Base-by-base conservation (phyloP, 192 early-diverging fungal species). In the Allomyces arbusculus region DNA sequence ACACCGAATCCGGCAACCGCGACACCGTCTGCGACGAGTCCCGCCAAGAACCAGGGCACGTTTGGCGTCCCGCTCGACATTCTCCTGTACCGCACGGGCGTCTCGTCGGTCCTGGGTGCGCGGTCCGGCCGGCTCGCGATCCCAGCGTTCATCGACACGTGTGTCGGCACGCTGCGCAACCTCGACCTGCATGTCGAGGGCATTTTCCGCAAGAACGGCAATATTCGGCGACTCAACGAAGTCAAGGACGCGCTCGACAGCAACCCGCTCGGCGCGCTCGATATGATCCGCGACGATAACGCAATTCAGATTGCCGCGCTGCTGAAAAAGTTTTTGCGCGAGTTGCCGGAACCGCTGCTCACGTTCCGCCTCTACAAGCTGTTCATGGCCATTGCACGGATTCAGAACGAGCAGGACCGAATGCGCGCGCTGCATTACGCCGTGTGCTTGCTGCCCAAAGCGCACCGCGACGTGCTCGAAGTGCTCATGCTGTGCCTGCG, bases 141-240 rank as follows among this genome's bases (percentile, higher is more conserved):
- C 61, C 94, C 95, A 23, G 77, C 81, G 72, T 86, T 96, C 76
- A 78, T 97, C 61, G 91, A 96, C 58, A 74, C 81, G 65, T 85
- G 86, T 63, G 85, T 97, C 66, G 75, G 77, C 19, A 81, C 82
- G 7, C 77, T 98, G 81, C 79, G 83, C 61, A 76, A 79, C 62
- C 88, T 77, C 70, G 67, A 82, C 70, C 78, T 98, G 79, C 80
- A 84, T 0, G 84, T 89, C 22, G 94, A 97, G 71, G 95, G 95
- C 9, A 89, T 97, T 11, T 98, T 98, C 79, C 76, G 95, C 68
- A 97, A 97, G 76, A 98, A 97, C 72, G 95, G 95, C 9, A 98
- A 98, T 69, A 94, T 98, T 69, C 74, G 90, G 67, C 77, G 88
- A 20, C 75, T 98, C 64, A 94, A 93, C 65, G 87, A 90, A 33